phyloP scores from a whole-genome alignment of 1,284 basidiomycete species.

The Schizophyllum amplum region DNA sequence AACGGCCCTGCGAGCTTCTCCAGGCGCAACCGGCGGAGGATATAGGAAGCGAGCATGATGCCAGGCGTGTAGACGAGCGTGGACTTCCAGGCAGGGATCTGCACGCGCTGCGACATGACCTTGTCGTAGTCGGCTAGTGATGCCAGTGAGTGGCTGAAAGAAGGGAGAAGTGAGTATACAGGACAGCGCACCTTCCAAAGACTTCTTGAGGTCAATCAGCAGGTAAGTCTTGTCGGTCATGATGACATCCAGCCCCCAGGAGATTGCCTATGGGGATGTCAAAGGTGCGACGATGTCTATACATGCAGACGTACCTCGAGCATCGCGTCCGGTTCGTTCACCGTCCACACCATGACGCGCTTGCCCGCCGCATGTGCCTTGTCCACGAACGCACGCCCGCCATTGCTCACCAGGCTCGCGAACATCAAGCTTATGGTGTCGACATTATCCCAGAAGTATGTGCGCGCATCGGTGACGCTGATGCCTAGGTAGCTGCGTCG shows the following conservation, averaged over 20 bases:
- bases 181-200: neutral
- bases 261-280: conserved; percentile 7
- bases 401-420: conserved; percentile 40
- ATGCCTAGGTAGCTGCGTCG: conserved; percentile 59
- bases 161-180: neutral
- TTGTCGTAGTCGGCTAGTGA: conserved; percentile 63
- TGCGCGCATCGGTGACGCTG: conserved; percentile 38
- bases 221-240: conserved; percentile 8
- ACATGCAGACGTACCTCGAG: conserved; percentile 36
- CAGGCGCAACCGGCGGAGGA: conserved; percentile 25
- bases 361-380: conserved; percentile 55
- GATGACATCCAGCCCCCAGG: conserved; percentile 9
- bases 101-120: conserved; percentile 48
- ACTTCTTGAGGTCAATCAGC: neutral
- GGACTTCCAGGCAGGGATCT: conserved; percentile 72
- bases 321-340: conserved; percentile 65
- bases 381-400: conserved; percentile 35
- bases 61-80: conserved; percentile 54
- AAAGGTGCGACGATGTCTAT: neutral
- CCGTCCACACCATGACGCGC: conserved; percentile 63
- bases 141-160: neutral
- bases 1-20: conserved; percentile 53
- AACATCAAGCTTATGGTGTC: conserved; percentile 64
- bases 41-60: conserved; percentile 20
- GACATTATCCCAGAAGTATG: conserved; percentile 63